phyloP scores from a whole-genome alignment of 2,329 filamentous ascomycete genomes.

The Pseudonectria foliicola region DNA sequence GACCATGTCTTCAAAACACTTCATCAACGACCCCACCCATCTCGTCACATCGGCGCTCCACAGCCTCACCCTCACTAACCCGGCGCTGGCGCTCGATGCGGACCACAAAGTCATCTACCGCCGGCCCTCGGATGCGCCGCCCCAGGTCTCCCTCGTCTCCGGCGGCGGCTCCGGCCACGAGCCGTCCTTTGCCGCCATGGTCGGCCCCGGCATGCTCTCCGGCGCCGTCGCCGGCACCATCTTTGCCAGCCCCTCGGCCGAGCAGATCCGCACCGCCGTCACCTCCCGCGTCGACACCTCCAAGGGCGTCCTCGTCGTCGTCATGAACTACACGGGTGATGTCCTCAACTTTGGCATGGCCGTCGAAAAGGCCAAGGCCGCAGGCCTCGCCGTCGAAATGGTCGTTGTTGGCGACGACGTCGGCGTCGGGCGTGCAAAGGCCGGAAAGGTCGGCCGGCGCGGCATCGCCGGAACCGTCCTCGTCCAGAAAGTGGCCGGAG shows the following conservation, averaged over 20 bases:
- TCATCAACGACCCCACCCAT: slow-evolving; percentile 75
- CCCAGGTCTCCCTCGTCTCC: slow-evolving; percentile 74
- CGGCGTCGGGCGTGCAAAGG: slow-evolving; percentile 71
- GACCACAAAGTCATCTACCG: slow-evolving; percentile 81
- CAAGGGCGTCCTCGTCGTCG: slow-evolving; percentile 76
- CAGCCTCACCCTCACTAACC: slow-evolving; percentile 76
- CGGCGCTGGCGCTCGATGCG: slow-evolving; percentile 68
- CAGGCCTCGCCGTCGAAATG: slow-evolving; percentile 75
- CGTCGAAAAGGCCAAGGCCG: slow-evolving; percentile 82
- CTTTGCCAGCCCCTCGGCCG: slow-evolving; percentile 72
- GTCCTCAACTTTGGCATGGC: slow-evolving; percentile 91
- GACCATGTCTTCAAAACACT: slow-evolving; percentile 64
- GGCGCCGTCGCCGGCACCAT: slow-evolving; percentile 83
- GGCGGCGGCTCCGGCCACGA: slow-evolving; percentile 90
- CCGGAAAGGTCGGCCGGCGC: slow-evolving; percentile 85
- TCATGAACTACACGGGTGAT: slow-evolving; percentile 93
- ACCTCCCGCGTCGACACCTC: slow-evolving; percentile 62
- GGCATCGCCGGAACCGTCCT: slow-evolving; percentile 89
- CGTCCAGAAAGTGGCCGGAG: slow-evolving; percentile 85
- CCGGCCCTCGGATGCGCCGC: slow-evolving; percentile 44
- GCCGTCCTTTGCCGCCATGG: slow-evolving; percentile 78
- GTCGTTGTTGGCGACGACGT: slow-evolving; percentile 89
- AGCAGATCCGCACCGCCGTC: slow-evolving; percentile 75
- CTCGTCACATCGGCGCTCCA: slow-evolving; percentile 72
- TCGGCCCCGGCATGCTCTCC: slow-evolving; percentile 71